Evolutionary conservation across 2,329 filamentous ascomycete species (phyloP).

Genomic region (Clonostachys rosea): DNA sequence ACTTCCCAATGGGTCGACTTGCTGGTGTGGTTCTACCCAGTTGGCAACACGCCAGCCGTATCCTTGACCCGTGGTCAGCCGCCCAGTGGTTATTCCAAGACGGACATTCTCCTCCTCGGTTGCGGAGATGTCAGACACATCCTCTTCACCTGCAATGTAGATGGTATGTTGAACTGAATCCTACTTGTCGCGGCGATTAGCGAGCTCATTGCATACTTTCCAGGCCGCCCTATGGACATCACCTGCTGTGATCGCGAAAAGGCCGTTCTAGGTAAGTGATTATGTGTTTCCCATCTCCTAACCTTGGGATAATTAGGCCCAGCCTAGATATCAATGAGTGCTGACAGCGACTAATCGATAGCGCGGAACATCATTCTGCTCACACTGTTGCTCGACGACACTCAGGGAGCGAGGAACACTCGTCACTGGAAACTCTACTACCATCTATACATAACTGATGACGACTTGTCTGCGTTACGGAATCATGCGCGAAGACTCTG

Average conservation of each 20-base stretch:
- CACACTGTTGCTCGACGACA: conserved; percentile 39
- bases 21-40: no score
- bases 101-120: conserved; percentile 25
- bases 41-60: no score
- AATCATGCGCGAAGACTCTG: conserved; percentile 38
- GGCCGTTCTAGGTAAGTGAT: conserved; percentile 39
- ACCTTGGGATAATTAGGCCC: no score
- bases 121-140: conserved; percentile 54
- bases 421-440: conserved; percentile 52
- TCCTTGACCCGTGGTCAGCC: no score
- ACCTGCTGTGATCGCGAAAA: conserved; percentile 51
- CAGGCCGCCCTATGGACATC: conserved; percentile 37
- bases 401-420: conserved; percentile 5
- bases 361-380: conserved; percentile 52
- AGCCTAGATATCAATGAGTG: no score
- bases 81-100: no score
- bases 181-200: background rate
- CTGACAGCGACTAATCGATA: conserved; percentile 12
- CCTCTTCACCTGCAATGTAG: conserved; percentile 46
- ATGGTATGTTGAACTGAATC: conserved; percentile 22
- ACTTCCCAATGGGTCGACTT: no score
- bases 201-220: conserved; percentile 5
- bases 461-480: conserved; percentile 26
- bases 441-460: conserved; percentile 37
- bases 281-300: no score